Evolutionary conservation across 23 red algal species (phyloP).

Genomic region (Gracilaria gracilis): DNA sequence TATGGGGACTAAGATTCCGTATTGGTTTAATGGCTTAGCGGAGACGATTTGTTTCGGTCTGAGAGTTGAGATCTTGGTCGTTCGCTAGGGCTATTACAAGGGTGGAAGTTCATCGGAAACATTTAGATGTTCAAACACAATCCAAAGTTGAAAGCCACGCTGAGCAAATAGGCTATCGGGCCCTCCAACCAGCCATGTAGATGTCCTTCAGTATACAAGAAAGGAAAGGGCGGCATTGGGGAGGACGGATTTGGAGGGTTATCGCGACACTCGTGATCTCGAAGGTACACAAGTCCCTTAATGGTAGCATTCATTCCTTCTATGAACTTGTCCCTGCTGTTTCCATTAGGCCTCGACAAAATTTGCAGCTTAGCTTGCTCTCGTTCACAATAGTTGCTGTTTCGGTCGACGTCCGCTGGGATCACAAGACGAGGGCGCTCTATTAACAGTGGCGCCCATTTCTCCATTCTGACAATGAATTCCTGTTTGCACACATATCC

Average conservation of each 20-base stretch:
- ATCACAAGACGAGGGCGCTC: background rate
- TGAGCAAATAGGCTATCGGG: background rate
- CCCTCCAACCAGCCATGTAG: background rate
- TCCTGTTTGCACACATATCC: background rate
- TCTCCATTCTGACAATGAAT: background rate
- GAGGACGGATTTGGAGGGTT: too few species aligned
- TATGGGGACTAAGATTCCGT: too few species aligned
- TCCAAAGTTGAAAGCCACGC: background rate
- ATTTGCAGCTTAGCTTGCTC: background rate
- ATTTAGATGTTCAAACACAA: background rate
- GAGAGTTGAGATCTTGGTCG: too few species aligned
- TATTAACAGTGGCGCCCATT: background rate
- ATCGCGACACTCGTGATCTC: background rate
- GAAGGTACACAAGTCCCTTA: background rate
- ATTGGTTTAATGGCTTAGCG: too few species aligned
- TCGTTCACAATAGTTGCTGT: slow-evolving; percentile 7
- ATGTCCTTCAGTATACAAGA: background rate
- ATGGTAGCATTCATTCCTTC: slow-evolving; percentile 21
- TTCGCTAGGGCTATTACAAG: too few species aligned
- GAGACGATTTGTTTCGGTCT: too few species aligned
- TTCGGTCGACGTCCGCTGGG: background rate
- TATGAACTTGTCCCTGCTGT: background rate
- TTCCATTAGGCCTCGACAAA: background rate
- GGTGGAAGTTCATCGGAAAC: too few species aligned
- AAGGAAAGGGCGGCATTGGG: background rate